Base-by-base conservation (phyloP, 2,329 filamentous ascomycete species). In the Pseudogymnoascus sp. region DNA sequence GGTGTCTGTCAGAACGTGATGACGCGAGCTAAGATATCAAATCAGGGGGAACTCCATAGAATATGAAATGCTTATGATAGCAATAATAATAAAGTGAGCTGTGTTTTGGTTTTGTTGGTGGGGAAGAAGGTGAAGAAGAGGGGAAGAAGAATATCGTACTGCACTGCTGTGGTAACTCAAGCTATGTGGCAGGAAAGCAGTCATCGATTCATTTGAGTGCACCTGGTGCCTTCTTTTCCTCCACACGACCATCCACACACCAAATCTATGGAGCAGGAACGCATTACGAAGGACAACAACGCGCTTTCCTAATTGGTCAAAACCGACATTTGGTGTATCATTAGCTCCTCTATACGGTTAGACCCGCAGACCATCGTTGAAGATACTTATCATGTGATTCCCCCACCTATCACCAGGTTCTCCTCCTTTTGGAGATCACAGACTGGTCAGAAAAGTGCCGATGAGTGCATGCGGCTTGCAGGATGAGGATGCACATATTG, bases 311-410 rank as follows among this genome's bases (percentile, higher is more conserved):
- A 18, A 55, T 55, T 55, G 45, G 45, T 12, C 45, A 52, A 29
- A 13, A 5, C 3, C 45, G 45, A 5, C 45, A 4, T 2, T n/a
- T 55, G 45, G 45, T 55, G 45, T 7, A 55, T 55, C 45, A 29
- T 33, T 55, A 55, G 45, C n/a, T 55, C 45, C 45, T 55, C 1
- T 31, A 55, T 33, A 33, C n/a, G 45, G 45, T 55, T 33, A 55
- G 29, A 29, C 27, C 45, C 45, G 29, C 29, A 18, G 29, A 55
- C 45, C 45, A 55, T 10, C 29, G 9, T 55, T 5, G 27, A 55
- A 55, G 45, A 55, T 52, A 52, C 45, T 52, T 52, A 52, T 52
- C 45, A 52, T 52, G 45, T 52, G 45, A 52, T 52, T n/a, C n/a
- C 13, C 25, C 13, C 9, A 13, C 4, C 7, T 25, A 9, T 48